Conservation (phyloP, 495 filamentous ascomycete species). For the Neurospora sublineolata region DNA sequence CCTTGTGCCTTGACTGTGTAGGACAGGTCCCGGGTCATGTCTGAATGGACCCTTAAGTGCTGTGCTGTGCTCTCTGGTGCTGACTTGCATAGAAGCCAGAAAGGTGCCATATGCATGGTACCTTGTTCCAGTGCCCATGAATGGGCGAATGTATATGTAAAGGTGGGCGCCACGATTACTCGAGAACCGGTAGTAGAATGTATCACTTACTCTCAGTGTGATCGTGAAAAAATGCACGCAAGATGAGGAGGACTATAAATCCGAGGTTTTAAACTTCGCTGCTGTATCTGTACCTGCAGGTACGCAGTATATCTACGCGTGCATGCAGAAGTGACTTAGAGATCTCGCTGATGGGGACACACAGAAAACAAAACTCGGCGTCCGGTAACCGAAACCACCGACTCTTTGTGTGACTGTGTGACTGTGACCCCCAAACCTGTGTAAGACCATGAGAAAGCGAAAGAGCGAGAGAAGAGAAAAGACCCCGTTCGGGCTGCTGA, state of each 20-base stretch:
- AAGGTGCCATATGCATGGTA: not conserved
- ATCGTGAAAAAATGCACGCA: not conserved
- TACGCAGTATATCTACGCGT: not conserved
- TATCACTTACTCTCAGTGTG: not conserved
- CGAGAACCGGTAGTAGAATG: not conserved
- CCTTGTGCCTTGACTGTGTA: no score
- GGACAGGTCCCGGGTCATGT: not conserved
- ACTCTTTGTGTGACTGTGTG: not conserved
- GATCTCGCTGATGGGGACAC: not conserved
- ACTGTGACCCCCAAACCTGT: not conserved
- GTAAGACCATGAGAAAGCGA: not conserved
- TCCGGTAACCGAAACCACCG: not conserved
- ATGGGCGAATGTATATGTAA: not conserved
- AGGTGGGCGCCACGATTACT: not conserved
- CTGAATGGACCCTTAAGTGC: not conserved
- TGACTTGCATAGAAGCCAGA: not conserved
- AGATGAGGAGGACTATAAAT: not conserved
- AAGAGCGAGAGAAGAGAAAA: not conserved
- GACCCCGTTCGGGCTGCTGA: not conserved
- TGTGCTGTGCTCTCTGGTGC: not conserved
- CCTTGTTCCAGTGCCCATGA: not conserved
- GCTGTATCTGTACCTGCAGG: not conserved
- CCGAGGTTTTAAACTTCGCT: not conserved
- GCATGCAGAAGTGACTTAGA: not conserved
- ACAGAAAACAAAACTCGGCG: not conserved